Conservation (phyloP, 2,329 filamentous ascomycete species). For the Fusarium oligoseptatum region DNA sequence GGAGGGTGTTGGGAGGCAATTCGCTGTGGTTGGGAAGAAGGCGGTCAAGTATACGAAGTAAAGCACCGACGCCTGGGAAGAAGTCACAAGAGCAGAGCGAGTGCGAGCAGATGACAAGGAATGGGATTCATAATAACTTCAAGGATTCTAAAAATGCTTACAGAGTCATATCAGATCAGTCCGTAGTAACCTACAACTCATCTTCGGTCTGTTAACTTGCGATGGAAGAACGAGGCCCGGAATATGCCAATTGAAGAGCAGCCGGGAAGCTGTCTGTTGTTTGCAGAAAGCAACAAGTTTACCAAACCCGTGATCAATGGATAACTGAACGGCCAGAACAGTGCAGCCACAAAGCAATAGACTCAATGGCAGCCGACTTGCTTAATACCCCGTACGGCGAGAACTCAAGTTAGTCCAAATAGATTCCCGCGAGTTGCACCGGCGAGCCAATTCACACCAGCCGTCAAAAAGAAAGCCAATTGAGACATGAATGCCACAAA, state of each 20-base stretch:
- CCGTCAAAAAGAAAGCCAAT: not conserved
- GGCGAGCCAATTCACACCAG: not conserved
- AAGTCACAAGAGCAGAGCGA: not conserved
- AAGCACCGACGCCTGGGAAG: not conserved
- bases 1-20: not conserved
- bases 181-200: not conserved
- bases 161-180: not conserved
- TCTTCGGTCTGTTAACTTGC: not conserved
- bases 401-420: not conserved
- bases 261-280: not conserved
- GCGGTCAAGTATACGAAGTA: not conserved
- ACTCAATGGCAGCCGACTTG: not conserved
- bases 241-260: not conserved
- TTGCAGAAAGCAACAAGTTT: not conserved
- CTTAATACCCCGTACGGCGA: not conserved
- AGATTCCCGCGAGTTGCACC: not conserved
- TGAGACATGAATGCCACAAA: not conserved
- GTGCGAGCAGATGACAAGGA: not conserved
- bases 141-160: not conserved
- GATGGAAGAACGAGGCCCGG: not conserved
- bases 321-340: not conserved
- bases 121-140: not conserved
- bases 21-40: not conserved
- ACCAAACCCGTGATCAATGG: not conserved
- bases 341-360: fast-evolving